Evolutionary conservation across 768 basidiomycete genomes (phyloP).

Genomic region (Termitomyces sp.): DNA sequence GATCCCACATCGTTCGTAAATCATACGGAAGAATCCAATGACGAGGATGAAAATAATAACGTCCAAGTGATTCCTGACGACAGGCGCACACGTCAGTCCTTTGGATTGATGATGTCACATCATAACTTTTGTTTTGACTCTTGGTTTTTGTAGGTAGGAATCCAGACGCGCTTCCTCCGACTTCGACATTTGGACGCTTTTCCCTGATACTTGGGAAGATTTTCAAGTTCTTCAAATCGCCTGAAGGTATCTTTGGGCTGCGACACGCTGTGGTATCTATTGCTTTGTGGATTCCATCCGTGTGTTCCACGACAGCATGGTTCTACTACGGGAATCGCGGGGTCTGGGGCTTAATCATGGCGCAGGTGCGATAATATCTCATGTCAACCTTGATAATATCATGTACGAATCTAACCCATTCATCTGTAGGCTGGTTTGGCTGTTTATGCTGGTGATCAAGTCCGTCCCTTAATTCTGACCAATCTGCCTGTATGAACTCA

Average conservation of each 20-base stretch:
- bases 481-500: not conserved
- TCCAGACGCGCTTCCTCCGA: slow-evolving; percentile 39
- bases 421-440: slow-evolving; percentile 27
- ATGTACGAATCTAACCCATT: not conserved
- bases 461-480: slow-evolving; percentile 5
- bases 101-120: not conserved
- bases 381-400: not conserved
- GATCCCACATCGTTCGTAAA: slow-evolving; percentile 29
- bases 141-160: slow-evolving; percentile 21
- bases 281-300: slow-evolving; percentile 37
- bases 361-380: slow-evolving; percentile 22
- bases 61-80: slow-evolving; percentile 6
- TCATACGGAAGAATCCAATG: slow-evolving; percentile 14
- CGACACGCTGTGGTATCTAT: slow-evolving; percentile 33
- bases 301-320: slow-evolving; percentile 30
- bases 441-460: slow-evolving; percentile 40
- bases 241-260: slow-evolving; percentile 36
- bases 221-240: slow-evolving; percentile 33
- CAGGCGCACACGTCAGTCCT: slow-evolving; percentile 9
- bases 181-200: slow-evolving; percentile 26
- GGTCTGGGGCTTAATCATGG: slow-evolving; percentile 42
- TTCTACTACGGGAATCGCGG: slow-evolving; percentile 39
- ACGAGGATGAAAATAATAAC: slow-evolving; percentile 8
- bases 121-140: not conserved
- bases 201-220: slow-evolving; percentile 26